Percentiles rank a stretch among this genome's conserved stretches.
phyloP scores from a whole-genome alignment of 345 rosid genomes.

The Eucalyptus melliodora region DNA sequence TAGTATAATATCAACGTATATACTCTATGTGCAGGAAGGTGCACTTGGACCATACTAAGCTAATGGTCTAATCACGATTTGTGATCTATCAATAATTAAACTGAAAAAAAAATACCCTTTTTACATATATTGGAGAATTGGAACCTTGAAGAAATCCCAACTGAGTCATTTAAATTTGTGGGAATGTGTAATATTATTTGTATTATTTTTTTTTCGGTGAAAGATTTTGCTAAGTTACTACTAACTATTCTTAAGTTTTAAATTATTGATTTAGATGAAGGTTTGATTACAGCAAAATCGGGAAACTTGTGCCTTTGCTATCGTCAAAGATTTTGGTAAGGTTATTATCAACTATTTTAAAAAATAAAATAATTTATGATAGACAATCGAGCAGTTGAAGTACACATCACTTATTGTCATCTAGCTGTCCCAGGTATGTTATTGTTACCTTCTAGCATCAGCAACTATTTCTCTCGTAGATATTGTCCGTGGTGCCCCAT shows the following conservation, averaged over 20 bases:
- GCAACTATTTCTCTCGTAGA: not conserved
- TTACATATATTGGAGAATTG: too few relatives aligned
- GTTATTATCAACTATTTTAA: fast-evolving
- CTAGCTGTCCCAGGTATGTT: not conserved
- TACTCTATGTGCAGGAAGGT: not conserved
- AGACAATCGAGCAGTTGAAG: not conserved
- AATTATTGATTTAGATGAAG: not conserved
- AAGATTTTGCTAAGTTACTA: fast-evolving
- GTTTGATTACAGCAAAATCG: not conserved
- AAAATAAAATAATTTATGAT: not conserved
- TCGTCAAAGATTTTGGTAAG: not conserved
- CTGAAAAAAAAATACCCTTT: not conserved
- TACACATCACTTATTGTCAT: not conserved
- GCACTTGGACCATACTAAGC: not conserved
- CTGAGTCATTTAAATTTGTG: not conserved
- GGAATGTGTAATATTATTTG: not conserved
- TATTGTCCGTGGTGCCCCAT: not conserved
- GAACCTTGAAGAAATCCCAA: not conserved
- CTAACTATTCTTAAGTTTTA: not conserved
- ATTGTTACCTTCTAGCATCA: not conserved
- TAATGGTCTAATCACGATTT: not conserved
- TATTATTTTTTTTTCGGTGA: not conserved
- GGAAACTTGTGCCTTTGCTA: not conserved
- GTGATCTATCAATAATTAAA: not conserved
- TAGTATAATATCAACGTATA: not conserved